Evolutionary conservation across 192 early-diverging fungal genomes (phyloP).

Genomic region (Pilobolus umbonatus): DNA sequence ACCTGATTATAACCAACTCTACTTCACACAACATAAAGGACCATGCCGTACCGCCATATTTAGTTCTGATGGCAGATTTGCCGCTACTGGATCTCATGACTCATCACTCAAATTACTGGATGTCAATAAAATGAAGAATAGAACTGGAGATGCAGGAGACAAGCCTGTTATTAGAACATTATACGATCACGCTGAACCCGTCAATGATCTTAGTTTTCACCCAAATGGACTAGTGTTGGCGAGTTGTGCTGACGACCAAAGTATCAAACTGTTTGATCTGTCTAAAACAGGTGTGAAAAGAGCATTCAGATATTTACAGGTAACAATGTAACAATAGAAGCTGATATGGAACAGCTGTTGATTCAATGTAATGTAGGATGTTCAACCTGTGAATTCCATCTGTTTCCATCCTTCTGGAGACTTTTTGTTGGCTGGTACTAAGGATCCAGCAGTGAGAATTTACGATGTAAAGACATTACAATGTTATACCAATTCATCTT

Average conservation of each 20-base stretch:
- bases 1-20: slow-evolving; percentile 31
- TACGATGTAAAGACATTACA: slow-evolving; percentile 84
- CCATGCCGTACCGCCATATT: slow-evolving; percentile 40
- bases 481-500: slow-evolving; percentile 64
- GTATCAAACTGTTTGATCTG: slow-evolving; percentile 89
- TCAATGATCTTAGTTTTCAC: slow-evolving; percentile 87
- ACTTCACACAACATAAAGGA: slow-evolving; percentile 36
- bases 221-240: slow-evolving; percentile 90
- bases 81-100: slow-evolving; percentile 88
- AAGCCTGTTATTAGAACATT: slow-evolving; percentile 87
- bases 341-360: neutral
- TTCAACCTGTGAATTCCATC: slow-evolving; percentile 72
- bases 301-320: slow-evolving; percentile 78
- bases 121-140: slow-evolving; percentile 71
- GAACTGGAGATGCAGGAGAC: slow-evolving; percentile 60
- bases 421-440: slow-evolving; percentile 73
- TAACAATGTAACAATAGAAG: slow-evolving; percentile 15
- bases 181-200: slow-evolving; percentile 77
- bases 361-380: slow-evolving; percentile 46
- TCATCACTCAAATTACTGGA: slow-evolving; percentile 89
- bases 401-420: slow-evolving; percentile 94
- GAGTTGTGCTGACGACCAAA: slow-evolving; percentile 77
- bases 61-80: slow-evolving; percentile 62
- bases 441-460: slow-evolving; percentile 75
- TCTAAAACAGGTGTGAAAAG: slow-evolving; percentile 75